A percentile compares a stretch with the other conserved stretches of the same genome.
Conservation (phyloP, 495 filamentous ascomycete species). For the Pseudomonodictys pantanalensis region DNA sequence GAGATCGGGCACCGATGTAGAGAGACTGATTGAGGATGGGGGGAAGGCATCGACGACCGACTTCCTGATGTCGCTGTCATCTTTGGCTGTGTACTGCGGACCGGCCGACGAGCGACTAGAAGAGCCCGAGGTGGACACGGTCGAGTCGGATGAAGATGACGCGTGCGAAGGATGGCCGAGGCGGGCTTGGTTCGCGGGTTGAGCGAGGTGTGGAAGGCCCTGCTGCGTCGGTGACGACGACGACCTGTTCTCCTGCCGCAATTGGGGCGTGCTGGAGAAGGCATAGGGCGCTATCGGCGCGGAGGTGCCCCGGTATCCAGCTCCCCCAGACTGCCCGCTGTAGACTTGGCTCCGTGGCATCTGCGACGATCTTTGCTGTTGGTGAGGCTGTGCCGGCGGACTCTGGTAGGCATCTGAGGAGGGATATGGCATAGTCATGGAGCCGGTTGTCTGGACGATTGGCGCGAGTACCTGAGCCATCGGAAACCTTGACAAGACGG, state of each 20-base stretch:
- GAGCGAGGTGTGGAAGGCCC: slow-evolving; percentile 48
- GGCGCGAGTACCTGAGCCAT: slow-evolving; percentile 48
- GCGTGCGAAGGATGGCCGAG: slow-evolving; percentile 31
- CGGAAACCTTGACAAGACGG: slow-evolving; percentile 20
- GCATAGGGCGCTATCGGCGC: slow-evolving; percentile 80
- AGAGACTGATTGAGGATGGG: slow-evolving; percentile 45
- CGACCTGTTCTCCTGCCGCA: slow-evolving; percentile 65
- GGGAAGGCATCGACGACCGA: slow-evolving; percentile 46
- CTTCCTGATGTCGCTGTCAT: slow-evolving; percentile 46
- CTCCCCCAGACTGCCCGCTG: slow-evolving; percentile 25
- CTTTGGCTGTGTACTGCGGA: slow-evolving; percentile 33
- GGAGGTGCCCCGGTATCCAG: slow-evolving; percentile 64
- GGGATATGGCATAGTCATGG: slow-evolving; percentile 42
- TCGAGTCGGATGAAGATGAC: slow-evolving; percentile 40
- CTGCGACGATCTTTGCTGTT: slow-evolving; percentile 33
- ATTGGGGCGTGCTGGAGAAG: slow-evolving; percentile 73
- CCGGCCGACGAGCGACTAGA: slow-evolving; percentile 32
- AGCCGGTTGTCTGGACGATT: slow-evolving; percentile 37
- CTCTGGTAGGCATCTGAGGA: slow-evolving; percentile 43
- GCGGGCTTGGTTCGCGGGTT: slow-evolving; percentile 36
- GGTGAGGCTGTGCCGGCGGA: slow-evolving; percentile 33
- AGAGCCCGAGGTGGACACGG: slow-evolving; percentile 39
- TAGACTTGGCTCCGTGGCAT: slow-evolving; percentile 36
- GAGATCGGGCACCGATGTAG: slow-evolving; percentile 53
- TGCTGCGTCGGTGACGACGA: slow-evolving; percentile 61